A percentile compares a stretch with the other conserved stretches of the same genome.
Conservation (phyloP, 768 basidiomycete species). For the Lactarius trivialis region DNA sequence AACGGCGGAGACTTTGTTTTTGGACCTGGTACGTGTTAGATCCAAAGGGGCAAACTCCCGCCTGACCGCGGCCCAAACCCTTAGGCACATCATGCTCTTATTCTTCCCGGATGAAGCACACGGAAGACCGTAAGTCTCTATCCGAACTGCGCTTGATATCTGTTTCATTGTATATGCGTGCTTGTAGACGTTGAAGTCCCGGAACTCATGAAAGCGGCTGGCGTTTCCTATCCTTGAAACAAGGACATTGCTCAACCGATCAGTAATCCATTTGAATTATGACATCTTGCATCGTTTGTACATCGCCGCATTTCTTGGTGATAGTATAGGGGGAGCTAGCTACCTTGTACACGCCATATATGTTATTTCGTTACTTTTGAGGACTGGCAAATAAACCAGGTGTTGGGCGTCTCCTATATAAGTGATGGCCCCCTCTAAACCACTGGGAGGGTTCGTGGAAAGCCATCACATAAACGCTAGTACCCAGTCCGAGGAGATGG, state of each 20-base stretch:
- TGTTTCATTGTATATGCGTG: background rate
- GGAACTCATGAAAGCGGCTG: conserved; percentile 19
- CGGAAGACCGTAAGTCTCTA: conserved; percentile 19
- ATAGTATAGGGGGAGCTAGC: background rate
- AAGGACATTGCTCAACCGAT: conserved; percentile 4
- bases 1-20: conserved; percentile 22
- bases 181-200: conserved; percentile 17
- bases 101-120: conserved; percentile 18
- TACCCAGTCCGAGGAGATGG: background rate
- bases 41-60: too few relatives aligned
- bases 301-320: background rate
- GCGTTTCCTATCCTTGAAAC: conserved; percentile 22
- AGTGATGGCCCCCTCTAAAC: background rate
- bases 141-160: background rate
- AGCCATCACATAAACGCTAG: background rate
- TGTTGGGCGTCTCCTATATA: background rate
- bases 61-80: background rate
- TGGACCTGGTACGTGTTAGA: conserved; percentile 10
- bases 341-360: background rate
- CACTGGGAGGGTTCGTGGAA: background rate
- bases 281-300: background rate
- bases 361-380: background rate
- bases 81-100: conserved; percentile 17
- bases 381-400: background rate
- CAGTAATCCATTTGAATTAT: background rate